phyloP scores from a whole-genome alignment of 2,329 filamentous ascomycete species.

The Dothistroma septosporum region DNA sequence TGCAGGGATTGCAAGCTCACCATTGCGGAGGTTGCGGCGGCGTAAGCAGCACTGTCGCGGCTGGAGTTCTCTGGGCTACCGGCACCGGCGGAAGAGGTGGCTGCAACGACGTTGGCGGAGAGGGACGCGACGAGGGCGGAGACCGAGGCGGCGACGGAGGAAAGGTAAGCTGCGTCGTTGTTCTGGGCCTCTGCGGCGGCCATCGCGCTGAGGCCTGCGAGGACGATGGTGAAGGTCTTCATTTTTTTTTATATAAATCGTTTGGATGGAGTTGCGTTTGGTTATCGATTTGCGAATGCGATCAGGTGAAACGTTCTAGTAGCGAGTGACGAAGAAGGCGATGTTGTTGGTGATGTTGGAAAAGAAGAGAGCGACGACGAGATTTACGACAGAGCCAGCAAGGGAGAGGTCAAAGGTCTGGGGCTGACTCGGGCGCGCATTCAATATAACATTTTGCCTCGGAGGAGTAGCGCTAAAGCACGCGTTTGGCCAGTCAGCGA shows the following conservation, averaged over 20 bases:
- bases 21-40: slow-evolving; percentile 17
- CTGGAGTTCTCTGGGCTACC: slow-evolving; percentile 15
- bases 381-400: background rate
- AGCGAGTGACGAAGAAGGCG: background rate
- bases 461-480: background rate
- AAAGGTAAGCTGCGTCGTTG: background rate
- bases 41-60: slow-evolving; percentile 17
- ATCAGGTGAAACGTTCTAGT: background rate
- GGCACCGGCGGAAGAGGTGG: background rate
- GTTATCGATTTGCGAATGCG: background rate
- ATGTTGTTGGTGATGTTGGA: background rate
- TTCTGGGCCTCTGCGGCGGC: slow-evolving; percentile 16
- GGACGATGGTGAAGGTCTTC: slow-evolving; percentile 23
- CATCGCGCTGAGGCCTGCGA: slow-evolving; percentile 22
- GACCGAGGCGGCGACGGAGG: slow-evolving; percentile 3
- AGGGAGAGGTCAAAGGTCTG: background rate
- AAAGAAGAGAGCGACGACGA: background rate
- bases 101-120: background rate
- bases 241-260: slow-evolving; percentile 18
- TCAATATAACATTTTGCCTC: background rate
- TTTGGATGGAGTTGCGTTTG: background rate
- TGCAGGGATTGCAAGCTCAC: slow-evolving; percentile 2
- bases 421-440: background rate
- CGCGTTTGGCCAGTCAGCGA: background rate
- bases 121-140: slow-evolving; percentile 1